phyloP scores from a whole-genome alignment of 208 protist species.

The Crithidia mellificae region DNA sequence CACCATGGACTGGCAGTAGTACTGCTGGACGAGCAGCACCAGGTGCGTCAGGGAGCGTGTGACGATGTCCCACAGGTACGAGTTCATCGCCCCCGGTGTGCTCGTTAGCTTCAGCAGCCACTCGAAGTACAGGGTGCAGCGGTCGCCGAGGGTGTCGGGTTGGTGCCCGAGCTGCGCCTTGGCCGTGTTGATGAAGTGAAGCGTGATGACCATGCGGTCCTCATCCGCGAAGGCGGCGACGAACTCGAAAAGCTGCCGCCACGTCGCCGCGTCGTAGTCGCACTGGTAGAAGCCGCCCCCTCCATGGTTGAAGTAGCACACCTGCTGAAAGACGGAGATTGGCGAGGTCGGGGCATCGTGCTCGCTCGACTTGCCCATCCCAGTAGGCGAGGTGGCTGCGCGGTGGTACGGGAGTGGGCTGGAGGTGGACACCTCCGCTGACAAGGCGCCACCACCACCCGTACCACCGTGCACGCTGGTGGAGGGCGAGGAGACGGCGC shows the following conservation, averaged over 20 bases:
- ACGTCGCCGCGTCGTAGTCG: constrained; percentile 68
- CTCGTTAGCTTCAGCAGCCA: constrained; percentile 56
- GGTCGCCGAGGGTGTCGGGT: constrained; percentile 41
- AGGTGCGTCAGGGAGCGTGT: constrained; percentile 44
- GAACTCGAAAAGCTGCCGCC: constrained; percentile 61
- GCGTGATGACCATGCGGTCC: constrained; percentile 63
- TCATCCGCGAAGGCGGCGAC: constrained; percentile 47
- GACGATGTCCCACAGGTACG: constrained; percentile 61
- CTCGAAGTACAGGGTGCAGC: constrained; percentile 65
- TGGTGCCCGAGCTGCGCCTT: constrained; percentile 60
- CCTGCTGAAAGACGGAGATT: not conserved
- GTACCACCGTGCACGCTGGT: not conserved
- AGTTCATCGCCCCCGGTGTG: constrained; percentile 42
- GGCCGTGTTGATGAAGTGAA: constrained; percentile 47
- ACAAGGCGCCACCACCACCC: not conserved
- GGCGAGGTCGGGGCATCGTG: not conserved
- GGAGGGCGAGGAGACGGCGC: not conserved
- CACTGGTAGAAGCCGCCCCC: constrained; percentile 54
- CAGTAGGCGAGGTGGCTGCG: not conserved
- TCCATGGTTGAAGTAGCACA: constrained; percentile 63
- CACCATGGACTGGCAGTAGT: constrained; percentile 48
- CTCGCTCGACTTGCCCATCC: not conserved
- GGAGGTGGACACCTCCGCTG: too few relatives aligned
- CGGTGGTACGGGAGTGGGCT: not conserved
- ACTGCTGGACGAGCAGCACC: constrained; percentile 51